Base-by-base conservation (phyloP, 2,329 filamentous ascomycete genomes). In the Hypoxylon sp. region DNA sequence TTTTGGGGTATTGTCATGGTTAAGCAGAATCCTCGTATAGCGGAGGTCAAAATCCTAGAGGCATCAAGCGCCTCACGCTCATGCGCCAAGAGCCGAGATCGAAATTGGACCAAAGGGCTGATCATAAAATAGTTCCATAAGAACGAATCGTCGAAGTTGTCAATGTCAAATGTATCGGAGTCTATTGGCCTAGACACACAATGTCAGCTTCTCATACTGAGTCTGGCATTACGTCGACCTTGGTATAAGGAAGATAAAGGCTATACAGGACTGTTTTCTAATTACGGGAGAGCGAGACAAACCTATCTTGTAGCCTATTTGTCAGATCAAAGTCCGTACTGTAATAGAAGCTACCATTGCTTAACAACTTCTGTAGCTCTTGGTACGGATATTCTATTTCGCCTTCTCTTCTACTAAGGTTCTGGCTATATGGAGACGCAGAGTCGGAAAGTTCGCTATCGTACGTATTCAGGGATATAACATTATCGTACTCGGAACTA, bases 51-150 rank as follows among this genome's bases (percentile, higher is more conserved):
- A 59, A 98, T 94, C 44, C 92, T 88, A 19, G 94, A 97, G 2
- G 87, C 85, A 82, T 99, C 96, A n/a, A 99, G 86, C 3, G 90
- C 90, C 67, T 89, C 86, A 72, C 91, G 91, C 74, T 98, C 94
- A 59, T 88, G 86, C 5, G 88, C 87, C 67, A 93, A 87, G 51
- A 99, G 85, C 17, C 93, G 88, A 31, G 92, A 94, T 47, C 96
- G 90, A 78, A 99, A 98, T 78, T 94, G 88, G 31, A 98, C 91
- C 59, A 99, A 85, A 4, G 96, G 94, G 71, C 92, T 91, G 75
- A 99, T 97, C 94, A 99, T 98, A 81, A 97, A 98, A 3, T 94
- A 97, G 78, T 99, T 99, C 96, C 96, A 99, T 17, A 99, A 82
- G 78, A 97, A 98, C 1, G 92, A 92, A 75, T 94, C 92, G 79